A percentile compares a stretch with the other conserved stretches of the same genome.
phyloP scores from a whole-genome alignment of 2,329 filamentous ascomycete species.

The Xylariaceae sp. region DNA sequence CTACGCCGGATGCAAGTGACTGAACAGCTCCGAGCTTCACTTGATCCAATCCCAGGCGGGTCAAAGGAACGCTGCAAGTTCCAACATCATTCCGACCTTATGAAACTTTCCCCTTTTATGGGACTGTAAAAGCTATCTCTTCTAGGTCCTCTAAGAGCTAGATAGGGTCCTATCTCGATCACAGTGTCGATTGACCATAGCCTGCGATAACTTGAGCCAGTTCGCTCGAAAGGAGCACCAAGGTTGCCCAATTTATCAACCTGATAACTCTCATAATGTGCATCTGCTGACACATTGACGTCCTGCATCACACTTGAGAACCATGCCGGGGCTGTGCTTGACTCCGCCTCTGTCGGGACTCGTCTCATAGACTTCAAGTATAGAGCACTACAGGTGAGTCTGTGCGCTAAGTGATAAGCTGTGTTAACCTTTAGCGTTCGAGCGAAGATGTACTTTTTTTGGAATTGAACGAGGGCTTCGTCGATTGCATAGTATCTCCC shows the following conservation, averaged over 20 bases:
- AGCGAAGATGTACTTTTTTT: slow-evolving; percentile 37
- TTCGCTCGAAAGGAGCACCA: neutral
- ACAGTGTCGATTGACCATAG: no score
- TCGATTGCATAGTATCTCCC: slow-evolving; percentile 42
- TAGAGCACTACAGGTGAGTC: slow-evolving; percentile 33
- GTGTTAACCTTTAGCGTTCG: slow-evolving; percentile 46
- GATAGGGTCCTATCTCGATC: no score
- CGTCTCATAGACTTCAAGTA: slow-evolving; percentile 32
- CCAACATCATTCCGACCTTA: no score
- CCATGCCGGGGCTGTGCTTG: neutral
- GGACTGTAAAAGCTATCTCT: no score
- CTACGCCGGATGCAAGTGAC: no score
- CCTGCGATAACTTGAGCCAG: slow-evolving; percentile 9
- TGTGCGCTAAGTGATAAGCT: slow-evolving; percentile 52
- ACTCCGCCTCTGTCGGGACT: no score
- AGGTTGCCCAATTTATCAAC: slow-evolving; percentile 1
- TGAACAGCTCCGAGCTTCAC: no score
- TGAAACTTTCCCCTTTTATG: no score
- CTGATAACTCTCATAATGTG: neutral
- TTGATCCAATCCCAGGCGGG: no score
- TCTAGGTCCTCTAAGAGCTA: no score
- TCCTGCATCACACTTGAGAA: neutral
- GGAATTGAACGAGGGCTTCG: slow-evolving; percentile 29
- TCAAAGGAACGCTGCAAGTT: no score
- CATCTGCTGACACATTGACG: neutral